Percentiles rank a stretch among this genome's conserved stretches.
phyloP scores from a whole-genome alignment of 352 stramenopile species.

The Globisporangium sylvaticum region DNA sequence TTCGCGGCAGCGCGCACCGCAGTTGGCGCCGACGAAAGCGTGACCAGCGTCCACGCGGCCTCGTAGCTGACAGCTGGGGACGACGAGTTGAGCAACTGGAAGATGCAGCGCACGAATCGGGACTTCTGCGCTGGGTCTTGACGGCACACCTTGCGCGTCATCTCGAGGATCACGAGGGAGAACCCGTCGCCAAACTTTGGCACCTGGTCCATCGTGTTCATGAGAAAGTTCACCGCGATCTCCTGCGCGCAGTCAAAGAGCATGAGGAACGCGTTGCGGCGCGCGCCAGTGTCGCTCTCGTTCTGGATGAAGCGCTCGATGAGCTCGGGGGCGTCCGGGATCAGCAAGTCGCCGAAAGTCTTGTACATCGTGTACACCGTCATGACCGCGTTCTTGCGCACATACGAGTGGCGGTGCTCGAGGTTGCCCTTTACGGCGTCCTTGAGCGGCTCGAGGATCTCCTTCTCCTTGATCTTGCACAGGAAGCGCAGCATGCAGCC shows the following conservation, averaged over 20 bases:
- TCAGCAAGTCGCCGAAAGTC: slow-evolving; percentile 90
- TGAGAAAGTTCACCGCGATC: slow-evolving; percentile 96
- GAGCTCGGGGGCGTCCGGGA: slow-evolving; percentile 97
- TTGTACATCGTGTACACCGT: slow-evolving; percentile 98
- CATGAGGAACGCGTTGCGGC: slow-evolving; percentile 99
- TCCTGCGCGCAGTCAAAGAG: slow-evolving; percentile 98
- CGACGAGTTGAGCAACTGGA: slow-evolving; percentile 94
- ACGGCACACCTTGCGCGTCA: slow-evolving; percentile 97
- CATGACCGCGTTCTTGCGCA: slow-evolving; percentile 98
- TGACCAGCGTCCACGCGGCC: slow-evolving; percentile 98
- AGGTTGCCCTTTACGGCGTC: slow-evolving; percentile 95
- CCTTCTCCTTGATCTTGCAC: slow-evolving; percentile 98
- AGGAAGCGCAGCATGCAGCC: slow-evolving; percentile 99
- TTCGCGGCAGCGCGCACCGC: slow-evolving; percentile 95
- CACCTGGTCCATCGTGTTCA: slow-evolving; percentile 95
- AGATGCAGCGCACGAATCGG: slow-evolving; percentile 98
- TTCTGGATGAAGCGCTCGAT: slow-evolving; percentile 94
- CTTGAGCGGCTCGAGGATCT: slow-evolving; percentile 90
- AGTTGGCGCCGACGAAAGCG: slow-evolving; percentile 96
- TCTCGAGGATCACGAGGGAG: slow-evolving; percentile 98
- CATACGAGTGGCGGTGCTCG: slow-evolving; percentile 98
- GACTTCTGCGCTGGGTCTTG: slow-evolving; percentile 97
- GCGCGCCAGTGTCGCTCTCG: slow-evolving; percentile 93
- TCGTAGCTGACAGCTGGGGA: slow-evolving; percentile 96
- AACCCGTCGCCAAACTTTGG: slow-evolving; percentile 97